A percentile compares a stretch with the other conserved stretches of the same genome.
Conservation (phyloP, 2,329 filamentous ascomycete species). For the Myriosclerotinia scirpicola region DNA sequence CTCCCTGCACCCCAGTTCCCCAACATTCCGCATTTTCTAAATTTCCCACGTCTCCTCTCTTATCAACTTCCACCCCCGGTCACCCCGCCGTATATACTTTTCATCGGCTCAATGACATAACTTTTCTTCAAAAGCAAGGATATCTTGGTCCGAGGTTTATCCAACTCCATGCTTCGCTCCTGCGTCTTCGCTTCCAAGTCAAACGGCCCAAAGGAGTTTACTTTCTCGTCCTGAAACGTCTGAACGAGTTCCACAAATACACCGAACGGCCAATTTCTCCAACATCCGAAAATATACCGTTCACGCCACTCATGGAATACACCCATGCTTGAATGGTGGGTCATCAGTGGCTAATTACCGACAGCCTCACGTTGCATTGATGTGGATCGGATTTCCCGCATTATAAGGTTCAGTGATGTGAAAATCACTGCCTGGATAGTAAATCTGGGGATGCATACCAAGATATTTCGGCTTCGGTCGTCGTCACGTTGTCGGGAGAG, state of each 20-base stretch:
- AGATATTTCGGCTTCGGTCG: neutral
- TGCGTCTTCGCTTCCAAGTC: neutral
- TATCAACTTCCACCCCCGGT: neutral
- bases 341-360: neutral
- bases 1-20: neutral
- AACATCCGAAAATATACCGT: conserved; percentile 10
- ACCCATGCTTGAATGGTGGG: conserved; percentile 1
- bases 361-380: neutral
- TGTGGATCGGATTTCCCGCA: neutral
- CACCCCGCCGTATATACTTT: conserved; percentile 11
- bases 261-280: conserved; percentile 6
- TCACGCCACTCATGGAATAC: conserved; percentile 5
- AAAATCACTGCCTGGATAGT: conserved; percentile 7
- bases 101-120: conserved; percentile 18
- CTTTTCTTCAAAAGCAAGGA: conserved; percentile 6
- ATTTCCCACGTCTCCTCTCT: conserved; percentile 13
- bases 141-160: neutral
- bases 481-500: conserved; percentile 11
- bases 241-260: neutral
- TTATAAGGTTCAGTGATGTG: conserved; percentile 14
- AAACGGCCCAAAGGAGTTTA: conserved; percentile 15
- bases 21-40: neutral
- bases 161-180: neutral
- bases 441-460: conserved; percentile 2
- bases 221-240: neutral